phyloP scores from a whole-genome alignment of 1,284 basidiomycete species.

The Trichosporon sp. region DNA sequence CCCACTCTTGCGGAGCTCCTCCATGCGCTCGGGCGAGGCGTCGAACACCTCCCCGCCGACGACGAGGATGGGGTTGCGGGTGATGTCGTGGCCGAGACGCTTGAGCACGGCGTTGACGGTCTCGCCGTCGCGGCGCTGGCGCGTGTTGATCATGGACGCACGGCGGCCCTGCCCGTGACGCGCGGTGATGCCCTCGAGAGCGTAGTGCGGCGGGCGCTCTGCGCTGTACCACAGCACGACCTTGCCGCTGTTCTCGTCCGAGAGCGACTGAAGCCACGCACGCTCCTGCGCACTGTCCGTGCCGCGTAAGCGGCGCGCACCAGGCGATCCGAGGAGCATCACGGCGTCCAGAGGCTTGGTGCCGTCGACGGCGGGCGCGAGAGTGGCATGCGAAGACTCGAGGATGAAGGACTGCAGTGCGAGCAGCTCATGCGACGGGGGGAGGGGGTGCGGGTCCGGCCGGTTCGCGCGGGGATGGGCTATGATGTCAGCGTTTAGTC shows the following conservation, averaged over 20 bases:
- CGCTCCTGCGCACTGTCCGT: conserved; percentile 33
- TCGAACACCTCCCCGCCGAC: conserved; percentile 42
- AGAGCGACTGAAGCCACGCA: conserved; percentile 43
- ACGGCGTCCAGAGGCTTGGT: conserved; percentile 47
- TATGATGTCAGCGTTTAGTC: conserved; percentile 23
- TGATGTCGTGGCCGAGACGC: conserved; percentile 38
- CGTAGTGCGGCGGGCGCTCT: conserved; percentile 35
- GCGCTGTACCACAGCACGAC: conserved; percentile 49
- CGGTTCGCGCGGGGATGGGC: conserved; percentile 30
- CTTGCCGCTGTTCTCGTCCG: conserved; percentile 37
- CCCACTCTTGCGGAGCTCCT: conserved; percentile 36
- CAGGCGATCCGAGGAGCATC: conserved; percentile 42
- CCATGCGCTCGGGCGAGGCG: conserved; percentile 34
- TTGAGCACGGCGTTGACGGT: conserved; percentile 36
- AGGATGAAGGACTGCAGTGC: conserved; percentile 55
- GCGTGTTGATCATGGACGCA: conserved; percentile 38
- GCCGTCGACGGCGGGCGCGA: conserved; percentile 43
- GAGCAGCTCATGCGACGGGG: conserved; percentile 51
- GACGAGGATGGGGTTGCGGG: conserved; percentile 40
- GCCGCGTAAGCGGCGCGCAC: conserved; percentile 35
- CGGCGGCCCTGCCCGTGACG: conserved; percentile 39
- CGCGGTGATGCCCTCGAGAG: conserved; percentile 38
- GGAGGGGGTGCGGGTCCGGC: conserved; percentile 43
- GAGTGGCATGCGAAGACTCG: conserved; percentile 42
- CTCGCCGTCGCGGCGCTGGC: conserved; percentile 36